Evolutionary conservation across 2,329 filamentous ascomycete genomes (phyloP), one percentile per base, ranked within the genome.

Genomic region (Diaporthe destruens): DNA sequence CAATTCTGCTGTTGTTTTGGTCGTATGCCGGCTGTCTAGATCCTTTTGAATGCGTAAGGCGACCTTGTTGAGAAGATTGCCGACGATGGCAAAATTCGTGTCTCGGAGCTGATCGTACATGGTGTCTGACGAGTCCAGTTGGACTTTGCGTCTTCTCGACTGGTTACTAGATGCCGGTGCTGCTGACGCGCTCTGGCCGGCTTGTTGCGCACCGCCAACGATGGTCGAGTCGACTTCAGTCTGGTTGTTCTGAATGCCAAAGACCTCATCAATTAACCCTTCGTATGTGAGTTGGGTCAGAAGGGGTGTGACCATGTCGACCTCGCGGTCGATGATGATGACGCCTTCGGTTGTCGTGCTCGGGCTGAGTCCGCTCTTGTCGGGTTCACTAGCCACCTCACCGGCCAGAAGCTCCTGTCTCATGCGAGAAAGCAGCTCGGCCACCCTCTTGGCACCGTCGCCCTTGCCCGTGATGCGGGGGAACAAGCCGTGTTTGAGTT

Each of bases 211-310:
- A n/a, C 89, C 88, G 14, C 96, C 96, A 12, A 98, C 91, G 73
- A 98, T 90, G 1, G 95, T 95, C 2, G 94, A 94, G 80, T 98
- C 96, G 29, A 98, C 91, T 80, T 98, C 96, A 49, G 94, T 92
- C 80, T 97, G 95, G 79, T 97, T 98, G 79, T 98, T 93, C 76
- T 94, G 90, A 74, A 99, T 97, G 42, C 93, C 92, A 79, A 97
- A 97, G 20, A 96, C 88, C 80, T 99, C 96, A 79, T 99, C 97
- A 69, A 99, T 92, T 34, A 99, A 86, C 4, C 96, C 96, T 83
- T 99, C 96, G 79, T 99, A 99, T 1, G 96, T 99, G 74, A 99
- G 85, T 80, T 99, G 96, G 0, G 96, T 98, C 69, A 99, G 91
- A 20, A 99, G 87, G 0, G 93, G 92, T 0, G 96, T 98, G 20